These are phyloP conservation scores for Saccharomyces hybrid DNA, from an alignment of 1,139 yeast genomes.

Conservation along the genomic window DNA sequence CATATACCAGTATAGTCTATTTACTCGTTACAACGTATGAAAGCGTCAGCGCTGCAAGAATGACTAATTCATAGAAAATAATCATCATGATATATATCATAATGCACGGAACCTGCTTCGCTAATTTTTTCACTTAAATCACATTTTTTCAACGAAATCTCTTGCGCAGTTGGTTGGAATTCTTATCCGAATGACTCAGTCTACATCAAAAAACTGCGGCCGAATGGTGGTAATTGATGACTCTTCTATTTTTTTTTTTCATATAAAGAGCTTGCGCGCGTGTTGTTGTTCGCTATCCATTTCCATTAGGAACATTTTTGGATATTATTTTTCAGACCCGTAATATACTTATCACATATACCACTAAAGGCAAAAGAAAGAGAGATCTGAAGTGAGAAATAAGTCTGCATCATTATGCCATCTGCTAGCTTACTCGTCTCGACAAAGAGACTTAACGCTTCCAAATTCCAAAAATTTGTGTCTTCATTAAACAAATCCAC, in stretches of 20 bases:
- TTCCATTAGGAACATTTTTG: constrained; percentile 12
- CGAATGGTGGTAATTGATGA: not conserved
- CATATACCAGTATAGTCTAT: not conserved
- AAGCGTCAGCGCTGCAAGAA: not conserved
- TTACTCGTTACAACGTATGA: not conserved
- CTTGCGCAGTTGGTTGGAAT: not conserved
- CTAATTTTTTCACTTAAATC: constrained; percentile 15
- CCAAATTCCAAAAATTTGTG: constrained; percentile 16
- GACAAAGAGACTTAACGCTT: constrained; percentile 17
- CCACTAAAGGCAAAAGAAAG: constrained; percentile 1
- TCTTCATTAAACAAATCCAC: constrained; percentile 13
- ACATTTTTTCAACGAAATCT: constrained; percentile 1
- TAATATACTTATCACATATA: not conserved
- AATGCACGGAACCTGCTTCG: constrained; percentile 5
- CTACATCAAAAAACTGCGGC: not conserved
- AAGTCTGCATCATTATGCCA: constrained; percentile 13
- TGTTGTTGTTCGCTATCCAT: constrained; percentile 10
- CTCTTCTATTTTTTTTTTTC: constrained; percentile 1
- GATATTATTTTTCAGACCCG: not conserved
- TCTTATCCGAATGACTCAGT: not conserved
- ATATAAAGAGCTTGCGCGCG: not conserved
- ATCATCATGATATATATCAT: not conserved
- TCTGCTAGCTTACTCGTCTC: constrained; percentile 23
- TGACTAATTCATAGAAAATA: not conserved
- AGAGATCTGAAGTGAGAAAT: not conserved